Conservation (phyloP, 228 moss, liverwort and hornwort genomes). For the Sphagnum magellanicum region DNA sequence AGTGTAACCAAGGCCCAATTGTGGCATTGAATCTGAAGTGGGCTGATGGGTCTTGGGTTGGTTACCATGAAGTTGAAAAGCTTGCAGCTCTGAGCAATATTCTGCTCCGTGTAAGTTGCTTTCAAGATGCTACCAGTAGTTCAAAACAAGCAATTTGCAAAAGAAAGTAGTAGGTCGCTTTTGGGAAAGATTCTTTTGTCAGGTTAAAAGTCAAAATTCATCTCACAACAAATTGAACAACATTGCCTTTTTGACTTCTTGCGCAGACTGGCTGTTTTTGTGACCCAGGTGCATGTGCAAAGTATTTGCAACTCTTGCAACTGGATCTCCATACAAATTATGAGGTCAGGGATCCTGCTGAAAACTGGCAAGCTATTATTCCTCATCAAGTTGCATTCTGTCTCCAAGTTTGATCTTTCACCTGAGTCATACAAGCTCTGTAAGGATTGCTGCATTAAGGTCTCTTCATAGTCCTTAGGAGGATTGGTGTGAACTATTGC, state of each 20-base stretch:
- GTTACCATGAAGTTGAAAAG: conserved; percentile 90
- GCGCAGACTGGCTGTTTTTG: conserved; percentile 93
- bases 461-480: too few relatives aligned
- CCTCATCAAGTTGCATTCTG: not conserved
- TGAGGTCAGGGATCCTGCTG: conserved; percentile 32
- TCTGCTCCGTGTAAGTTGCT: conserved; percentile 69
- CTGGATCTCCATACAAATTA: conserved; percentile 66
- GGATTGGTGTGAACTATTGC: not conserved
- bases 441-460: too few relatives aligned
- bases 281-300: conserved; percentile 95
- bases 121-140: not conserved
- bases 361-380: not conserved
- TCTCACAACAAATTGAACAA: too few relatives aligned
- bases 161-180: too few relatives aligned
- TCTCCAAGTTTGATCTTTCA: too few relatives aligned
- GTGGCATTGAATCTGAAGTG: conserved; percentile 74
- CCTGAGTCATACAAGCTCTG: too few relatives aligned
- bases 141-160: not conserved
- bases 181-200: too few relatives aligned
- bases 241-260: not conserved
- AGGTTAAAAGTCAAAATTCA: too few relatives aligned
- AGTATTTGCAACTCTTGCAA: conserved; percentile 68
- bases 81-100: conserved; percentile 76
- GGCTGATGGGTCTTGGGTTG: conserved; percentile 90
- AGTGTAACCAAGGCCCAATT: conserved; percentile 78